These are phyloP conservation scores for Eragrostis curvula DNA, from an alignment of 176 grass and related monocot genomes.

Conservation along the genomic window DNA sequence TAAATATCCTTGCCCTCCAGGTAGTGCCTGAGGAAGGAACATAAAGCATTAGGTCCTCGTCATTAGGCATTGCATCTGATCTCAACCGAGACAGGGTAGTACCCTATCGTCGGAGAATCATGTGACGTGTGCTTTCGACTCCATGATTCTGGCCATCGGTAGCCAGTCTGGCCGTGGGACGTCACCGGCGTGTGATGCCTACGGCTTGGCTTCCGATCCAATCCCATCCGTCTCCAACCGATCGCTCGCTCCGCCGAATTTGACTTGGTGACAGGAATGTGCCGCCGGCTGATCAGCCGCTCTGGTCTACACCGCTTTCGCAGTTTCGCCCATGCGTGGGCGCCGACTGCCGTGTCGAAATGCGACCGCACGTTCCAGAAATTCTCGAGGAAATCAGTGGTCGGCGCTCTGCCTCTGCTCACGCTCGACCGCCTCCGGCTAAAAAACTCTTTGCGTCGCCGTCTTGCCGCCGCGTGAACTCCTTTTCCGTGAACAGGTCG, in stretches of 20 bases:
- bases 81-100: background rate
- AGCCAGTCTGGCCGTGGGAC: conserved; percentile 25
- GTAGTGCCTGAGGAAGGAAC: no score
- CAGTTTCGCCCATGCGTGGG: background rate
- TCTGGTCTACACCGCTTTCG: background rate
- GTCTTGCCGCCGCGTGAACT: background rate
- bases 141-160: conserved; percentile 18
- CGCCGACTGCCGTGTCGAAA: conserved; percentile 1
- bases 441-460: background rate
- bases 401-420: background rate
- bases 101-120: background rate
- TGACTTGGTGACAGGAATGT: conserved; percentile 42
- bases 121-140: background rate
- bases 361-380: background rate
- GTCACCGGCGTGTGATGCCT: conserved; percentile 38
- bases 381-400: background rate
- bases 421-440: background rate
- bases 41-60: background rate
- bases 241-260: background rate
- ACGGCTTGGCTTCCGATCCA: conserved; percentile 16
- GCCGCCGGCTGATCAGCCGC: background rate
- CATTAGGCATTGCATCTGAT: background rate
- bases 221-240: background rate
- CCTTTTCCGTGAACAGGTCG: background rate
- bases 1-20: no score